phyloP scores from a whole-genome alignment of 345 rosid genomes.

The Pelargonium nanum region DNA sequence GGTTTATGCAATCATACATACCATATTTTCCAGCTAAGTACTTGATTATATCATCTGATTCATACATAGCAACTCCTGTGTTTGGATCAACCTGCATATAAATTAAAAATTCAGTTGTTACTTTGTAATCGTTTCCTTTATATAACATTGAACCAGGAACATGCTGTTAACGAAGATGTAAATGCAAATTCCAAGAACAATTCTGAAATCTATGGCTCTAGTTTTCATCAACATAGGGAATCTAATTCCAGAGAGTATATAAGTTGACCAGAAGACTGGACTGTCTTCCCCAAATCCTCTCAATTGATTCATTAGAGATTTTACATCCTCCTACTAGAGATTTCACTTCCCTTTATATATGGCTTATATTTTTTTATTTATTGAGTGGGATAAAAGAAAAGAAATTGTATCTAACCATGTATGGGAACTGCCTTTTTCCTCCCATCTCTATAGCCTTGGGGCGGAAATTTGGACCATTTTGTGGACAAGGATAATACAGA shows the following conservation, averaged over 20 bases:
- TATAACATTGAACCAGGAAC: no score
- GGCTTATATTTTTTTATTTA: neutral
- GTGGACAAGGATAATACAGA: slow-evolving; percentile 84
- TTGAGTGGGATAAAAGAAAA: slow-evolving; percentile 1
- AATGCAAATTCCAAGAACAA: no score
- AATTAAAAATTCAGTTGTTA: slow-evolving; percentile 4
- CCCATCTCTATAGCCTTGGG: slow-evolving; percentile 76
- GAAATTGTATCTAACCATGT: slow-evolving; percentile 59
- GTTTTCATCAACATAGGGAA: no score
- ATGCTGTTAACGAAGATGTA: no score
- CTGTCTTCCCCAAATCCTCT: no score
- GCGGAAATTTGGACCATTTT: slow-evolving; percentile 80
- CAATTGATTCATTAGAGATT: neutral
- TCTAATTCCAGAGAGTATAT: no score
- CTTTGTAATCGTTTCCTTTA: slow-evolving; percentile 1
- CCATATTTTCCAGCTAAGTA: slow-evolving; percentile 76
- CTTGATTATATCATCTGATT: slow-evolving; percentile 84
- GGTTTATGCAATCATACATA: slow-evolving; percentile 18
- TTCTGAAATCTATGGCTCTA: no score
- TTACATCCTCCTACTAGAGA: no score
- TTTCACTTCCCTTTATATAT: neutral
- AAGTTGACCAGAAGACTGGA: no score
- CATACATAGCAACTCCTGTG: slow-evolving; percentile 84
- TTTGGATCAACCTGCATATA: slow-evolving; percentile 94
- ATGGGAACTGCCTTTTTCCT: slow-evolving; percentile 83